Evolutionary conservation across 2,329 filamentous ascomycete species (phyloP).

Genomic region (Hypoxylon sp.): DNA sequence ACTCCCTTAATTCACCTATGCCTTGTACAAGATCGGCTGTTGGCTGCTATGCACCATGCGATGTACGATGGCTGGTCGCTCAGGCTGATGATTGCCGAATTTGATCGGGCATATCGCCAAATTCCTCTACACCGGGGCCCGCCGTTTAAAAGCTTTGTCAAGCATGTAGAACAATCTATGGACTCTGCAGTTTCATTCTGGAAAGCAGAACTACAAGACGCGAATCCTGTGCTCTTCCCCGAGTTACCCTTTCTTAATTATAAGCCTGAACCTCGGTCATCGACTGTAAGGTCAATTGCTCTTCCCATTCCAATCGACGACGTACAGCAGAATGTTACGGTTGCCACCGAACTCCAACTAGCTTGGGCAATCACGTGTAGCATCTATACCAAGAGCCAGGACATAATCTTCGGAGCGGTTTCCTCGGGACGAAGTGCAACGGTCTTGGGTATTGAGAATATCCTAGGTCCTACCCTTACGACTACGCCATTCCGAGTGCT

Average conservation of each 20-base stretch:
- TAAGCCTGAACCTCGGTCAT: neutral
- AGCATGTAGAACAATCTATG: neutral
- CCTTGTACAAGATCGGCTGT: neutral
- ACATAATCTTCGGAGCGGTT: neutral
- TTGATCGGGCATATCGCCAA: neutral
- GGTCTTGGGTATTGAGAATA: neutral
- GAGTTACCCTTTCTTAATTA: neutral
- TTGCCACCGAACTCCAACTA: neutral
- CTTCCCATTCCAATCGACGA: neutral
- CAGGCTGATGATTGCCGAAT: neutral
- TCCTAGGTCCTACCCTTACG: neutral
- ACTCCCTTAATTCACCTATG: neutral
- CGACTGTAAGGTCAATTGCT: neutral
- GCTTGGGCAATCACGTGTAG: neutral
- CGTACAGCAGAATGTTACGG: neutral
- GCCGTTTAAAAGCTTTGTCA: neutral
- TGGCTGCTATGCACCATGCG: neutral
- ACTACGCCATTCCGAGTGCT: neutral
- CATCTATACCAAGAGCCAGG: neutral
- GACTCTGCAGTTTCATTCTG: neutral
- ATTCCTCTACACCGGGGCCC: neutral
- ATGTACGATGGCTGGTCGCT: neutral
- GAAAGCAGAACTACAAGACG: neutral
- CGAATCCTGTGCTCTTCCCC: neutral
- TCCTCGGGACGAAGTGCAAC: neutral